phyloP scores from a whole-genome alignment of 345 rosid species.

The Rhizophora apiculata region DNA sequence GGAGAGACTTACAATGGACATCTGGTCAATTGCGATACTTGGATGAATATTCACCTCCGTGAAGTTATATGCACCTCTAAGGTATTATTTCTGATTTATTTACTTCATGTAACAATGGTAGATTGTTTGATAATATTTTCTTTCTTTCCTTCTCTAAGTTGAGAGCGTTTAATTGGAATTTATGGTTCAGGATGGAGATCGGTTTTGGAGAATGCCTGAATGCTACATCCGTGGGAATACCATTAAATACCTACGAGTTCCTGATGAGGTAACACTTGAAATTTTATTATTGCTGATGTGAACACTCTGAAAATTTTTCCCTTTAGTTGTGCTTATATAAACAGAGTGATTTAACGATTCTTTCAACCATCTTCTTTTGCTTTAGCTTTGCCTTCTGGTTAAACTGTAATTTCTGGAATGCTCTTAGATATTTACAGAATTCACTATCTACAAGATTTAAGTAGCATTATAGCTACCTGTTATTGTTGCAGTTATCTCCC shows the following conservation, averaged over 20 bases:
- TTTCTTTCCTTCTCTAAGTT: background rate
- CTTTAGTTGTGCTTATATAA: too few species aligned
- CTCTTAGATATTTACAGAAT: too few species aligned
- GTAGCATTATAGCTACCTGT: background rate
- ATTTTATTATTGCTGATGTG: background rate
- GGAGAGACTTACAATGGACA: conserved; percentile 99
- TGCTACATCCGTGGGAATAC: conserved; percentile 99
- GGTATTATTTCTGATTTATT: conserved; percentile 33
- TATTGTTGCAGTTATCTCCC: too few species aligned
- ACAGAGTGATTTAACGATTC: too few species aligned
- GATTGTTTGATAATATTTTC: conserved; percentile 3
- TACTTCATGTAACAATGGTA: background rate
- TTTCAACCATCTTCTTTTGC: too few species aligned
- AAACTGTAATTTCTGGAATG: too few species aligned
- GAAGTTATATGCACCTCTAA: conserved; percentile 99
- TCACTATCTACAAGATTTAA: background rate
- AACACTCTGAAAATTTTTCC: background rate
- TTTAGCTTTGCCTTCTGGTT: too few species aligned
- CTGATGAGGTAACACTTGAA: conserved; percentile 69
- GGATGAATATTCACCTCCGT: conserved; percentile 99
- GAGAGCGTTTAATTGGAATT: background rate
- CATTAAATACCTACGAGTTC: conserved; percentile 96
- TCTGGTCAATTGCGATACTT: conserved; percentile 90
- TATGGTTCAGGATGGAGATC: conserved; percentile 80
- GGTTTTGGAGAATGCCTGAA: conserved; percentile 99